Evolutionary conservation across 73 alveolate species (phyloP).

Genomic region (Tetrahymena borealis): DNA sequence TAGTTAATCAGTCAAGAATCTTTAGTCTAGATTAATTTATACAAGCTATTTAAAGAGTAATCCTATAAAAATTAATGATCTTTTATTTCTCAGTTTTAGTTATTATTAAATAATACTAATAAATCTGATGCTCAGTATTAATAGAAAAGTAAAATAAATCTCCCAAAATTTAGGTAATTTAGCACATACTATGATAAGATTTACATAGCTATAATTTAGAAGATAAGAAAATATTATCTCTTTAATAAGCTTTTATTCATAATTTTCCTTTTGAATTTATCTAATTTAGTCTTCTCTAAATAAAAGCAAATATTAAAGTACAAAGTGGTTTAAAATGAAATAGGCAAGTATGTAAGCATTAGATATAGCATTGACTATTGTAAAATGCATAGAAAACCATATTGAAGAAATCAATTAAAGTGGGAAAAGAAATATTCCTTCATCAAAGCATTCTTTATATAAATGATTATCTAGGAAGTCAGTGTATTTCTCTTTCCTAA

Average conservation of each 20-base stretch:
- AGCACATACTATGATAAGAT: no score
- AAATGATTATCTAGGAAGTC: background rate
- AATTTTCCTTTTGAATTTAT: no score
- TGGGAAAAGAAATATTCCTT: background rate
- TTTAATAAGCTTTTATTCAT: no score
- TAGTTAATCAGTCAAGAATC: background rate
- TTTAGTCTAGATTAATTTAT: background rate
- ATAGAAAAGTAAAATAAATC: no score
- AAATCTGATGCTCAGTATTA: no score
- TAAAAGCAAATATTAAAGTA: no score
- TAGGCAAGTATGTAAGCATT: background rate
- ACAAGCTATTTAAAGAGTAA: background rate
- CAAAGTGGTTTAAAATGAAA: no score
- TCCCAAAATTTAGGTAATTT: no score
- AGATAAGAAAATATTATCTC: no score
- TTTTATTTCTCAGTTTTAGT: background rate
- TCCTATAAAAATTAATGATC: background rate
- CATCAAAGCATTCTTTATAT: background rate
- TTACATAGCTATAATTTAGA: no score
- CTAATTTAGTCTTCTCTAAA: no score
- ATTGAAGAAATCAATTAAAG: background rate
- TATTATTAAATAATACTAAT: no score
- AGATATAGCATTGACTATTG: background rate
- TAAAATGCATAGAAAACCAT: background rate
- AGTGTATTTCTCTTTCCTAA: background rate